Percentiles rank a stretch among this genome's conserved stretches.
phyloP scores from a whole-genome alignment of 371 early-diverging fungal genomes.

The Lichtheimia hyalospora region DNA sequence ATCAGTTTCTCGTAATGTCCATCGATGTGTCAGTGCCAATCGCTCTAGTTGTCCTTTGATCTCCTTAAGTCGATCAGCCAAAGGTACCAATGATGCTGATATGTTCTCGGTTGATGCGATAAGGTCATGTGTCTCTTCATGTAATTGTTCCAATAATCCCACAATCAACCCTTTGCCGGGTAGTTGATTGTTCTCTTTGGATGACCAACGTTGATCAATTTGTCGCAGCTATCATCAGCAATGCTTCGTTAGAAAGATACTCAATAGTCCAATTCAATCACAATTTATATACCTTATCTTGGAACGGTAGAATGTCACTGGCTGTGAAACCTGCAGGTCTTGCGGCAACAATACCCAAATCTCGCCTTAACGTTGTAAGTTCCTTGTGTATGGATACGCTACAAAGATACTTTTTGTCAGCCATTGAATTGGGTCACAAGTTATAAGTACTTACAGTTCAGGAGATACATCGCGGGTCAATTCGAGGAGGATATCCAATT shows the following conservation, averaged over 20 bases:
- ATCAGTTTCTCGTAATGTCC: constrained; percentile 84
- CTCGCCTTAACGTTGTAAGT: constrained; percentile 64
- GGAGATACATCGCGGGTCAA: constrained; percentile 48
- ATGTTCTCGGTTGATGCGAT: constrained; percentile 75
- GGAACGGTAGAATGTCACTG: constrained; percentile 53
- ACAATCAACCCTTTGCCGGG: constrained; percentile 85
- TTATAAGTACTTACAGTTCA: constrained; percentile 25
- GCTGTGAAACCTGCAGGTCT: constrained; percentile 42
- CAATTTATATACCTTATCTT: constrained; percentile 45
- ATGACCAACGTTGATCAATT: constrained; percentile 67
- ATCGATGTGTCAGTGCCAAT: constrained; percentile 74
- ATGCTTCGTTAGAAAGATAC: neutral
- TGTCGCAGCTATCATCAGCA: constrained; percentile 54
- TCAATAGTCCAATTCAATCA: too few relatives aligned
- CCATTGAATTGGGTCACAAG: neutral
- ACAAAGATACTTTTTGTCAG: neutral
- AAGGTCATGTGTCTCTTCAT: constrained; percentile 78
- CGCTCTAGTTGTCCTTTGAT: constrained; percentile 76
- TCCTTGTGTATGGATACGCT: constrained; percentile 66
- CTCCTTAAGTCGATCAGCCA: constrained; percentile 73
- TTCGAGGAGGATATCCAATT: constrained; percentile 22
- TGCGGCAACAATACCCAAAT: constrained; percentile 55
- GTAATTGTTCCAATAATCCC: constrained; percentile 79
- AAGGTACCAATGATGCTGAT: constrained; percentile 64
- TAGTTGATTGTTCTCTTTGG: constrained; percentile 54